Conservation (phyloP, 1,284 basidiomycete genomes). For the Takashimella koratensis region DNA sequence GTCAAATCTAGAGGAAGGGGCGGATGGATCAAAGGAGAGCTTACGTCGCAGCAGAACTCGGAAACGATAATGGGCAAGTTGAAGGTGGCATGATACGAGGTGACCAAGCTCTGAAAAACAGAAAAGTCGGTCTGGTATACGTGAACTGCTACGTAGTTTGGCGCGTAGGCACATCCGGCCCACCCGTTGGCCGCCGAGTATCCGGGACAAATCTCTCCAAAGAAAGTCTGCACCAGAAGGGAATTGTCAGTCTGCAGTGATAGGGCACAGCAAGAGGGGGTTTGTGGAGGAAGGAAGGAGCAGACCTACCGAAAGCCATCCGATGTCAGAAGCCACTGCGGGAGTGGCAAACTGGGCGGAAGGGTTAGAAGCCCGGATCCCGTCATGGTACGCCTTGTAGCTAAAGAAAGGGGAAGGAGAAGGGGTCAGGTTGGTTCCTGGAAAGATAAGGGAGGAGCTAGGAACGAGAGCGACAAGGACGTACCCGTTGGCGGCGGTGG, state of each 20-base stretch:
- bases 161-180: conserved; percentile 16
- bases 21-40: not conserved
- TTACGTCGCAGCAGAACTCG: conserved; percentile 22
- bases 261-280: not conserved
- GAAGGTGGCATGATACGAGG: conserved; percentile 10
- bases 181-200: conserved; percentile 7
- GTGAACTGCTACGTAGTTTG: conserved; percentile 23
- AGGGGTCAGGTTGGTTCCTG: no score
- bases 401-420: no score
- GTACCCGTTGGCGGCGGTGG: no score
- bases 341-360: not conserved
- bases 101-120: conserved; percentile 13
- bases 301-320: not conserved
- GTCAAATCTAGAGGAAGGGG: not conserved
- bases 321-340: not conserved
- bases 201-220: conserved; percentile 19
- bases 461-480: no score
- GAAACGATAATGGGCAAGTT: conserved; percentile 15
- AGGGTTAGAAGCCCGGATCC: not conserved
- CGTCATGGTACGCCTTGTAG: not conserved
- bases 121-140: conserved; percentile 15
- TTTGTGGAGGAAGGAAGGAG: not conserved
- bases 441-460: no score
- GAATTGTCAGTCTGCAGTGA: not conserved
- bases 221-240: not conserved